Percentiles rank a stretch among this genome's conserved stretches.
phyloP scores from a whole-genome alignment of 306 rosid genomes.

The Quercus gilva region DNA sequence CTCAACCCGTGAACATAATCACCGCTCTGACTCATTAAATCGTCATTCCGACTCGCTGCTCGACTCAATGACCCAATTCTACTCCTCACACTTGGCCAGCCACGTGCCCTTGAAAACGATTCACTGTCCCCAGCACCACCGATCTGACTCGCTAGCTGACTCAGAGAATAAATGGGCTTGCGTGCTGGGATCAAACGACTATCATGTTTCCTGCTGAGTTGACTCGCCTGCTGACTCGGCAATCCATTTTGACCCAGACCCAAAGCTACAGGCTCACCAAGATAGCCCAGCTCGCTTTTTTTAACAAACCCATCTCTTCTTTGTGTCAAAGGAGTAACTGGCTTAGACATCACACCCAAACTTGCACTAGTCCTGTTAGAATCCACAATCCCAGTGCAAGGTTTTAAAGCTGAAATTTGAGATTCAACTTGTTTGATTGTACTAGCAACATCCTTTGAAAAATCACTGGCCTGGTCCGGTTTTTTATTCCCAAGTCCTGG shows the following conservation, averaged over 20 bases:
- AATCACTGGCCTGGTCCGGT: constrained; percentile 28
- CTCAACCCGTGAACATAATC: constrained; percentile 48
- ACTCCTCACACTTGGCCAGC: constrained; percentile 8
- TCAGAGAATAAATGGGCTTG: constrained; percentile 10
- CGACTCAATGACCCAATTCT: constrained; percentile 21
- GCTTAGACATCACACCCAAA: constrained; percentile 4
- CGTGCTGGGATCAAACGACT: constrained; percentile 11
- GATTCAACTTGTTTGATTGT: constrained; percentile 59
- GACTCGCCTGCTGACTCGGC: constrained; percentile 16
- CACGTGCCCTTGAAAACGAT: constrained; percentile 14
- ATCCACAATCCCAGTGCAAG: constrained; percentile 21
- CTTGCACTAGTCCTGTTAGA: constrained; percentile 16
- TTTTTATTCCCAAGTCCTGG: constrained; percentile 1
- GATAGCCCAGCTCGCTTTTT: not conserved
- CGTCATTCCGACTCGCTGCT: constrained; percentile 7
- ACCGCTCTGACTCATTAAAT: constrained; percentile 21
- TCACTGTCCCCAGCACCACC: not conserved
- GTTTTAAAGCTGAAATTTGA: constrained; percentile 55
- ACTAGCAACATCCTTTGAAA: constrained; percentile 40
- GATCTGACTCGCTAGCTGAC: constrained; percentile 19
- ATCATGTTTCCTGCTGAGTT: constrained; percentile 12
- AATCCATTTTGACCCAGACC: constrained; percentile 16
- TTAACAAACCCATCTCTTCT: constrained; percentile 5
- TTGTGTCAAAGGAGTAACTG: not conserved
- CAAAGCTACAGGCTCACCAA: not conserved